These are phyloP conservation scores for Staphylotrichum longicolle DNA, from an alignment of 495 filamentous ascomycete genomes.

Conservation along the genomic window DNA sequence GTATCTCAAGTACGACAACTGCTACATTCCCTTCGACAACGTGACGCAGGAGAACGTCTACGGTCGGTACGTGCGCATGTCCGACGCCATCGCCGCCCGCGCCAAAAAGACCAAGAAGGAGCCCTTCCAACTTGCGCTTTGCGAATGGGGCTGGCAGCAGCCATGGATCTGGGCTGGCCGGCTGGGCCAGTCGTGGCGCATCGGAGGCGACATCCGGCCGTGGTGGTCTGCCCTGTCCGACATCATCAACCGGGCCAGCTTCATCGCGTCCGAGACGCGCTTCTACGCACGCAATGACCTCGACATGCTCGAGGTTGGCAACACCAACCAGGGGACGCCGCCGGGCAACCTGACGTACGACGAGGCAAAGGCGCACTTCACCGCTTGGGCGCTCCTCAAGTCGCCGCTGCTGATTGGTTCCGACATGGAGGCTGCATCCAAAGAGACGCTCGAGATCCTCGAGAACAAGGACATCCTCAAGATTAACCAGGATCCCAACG, in stretches of 20 bases:
- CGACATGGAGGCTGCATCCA: slow-evolving; percentile 36
- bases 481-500: slow-evolving; percentile 18
- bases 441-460: slow-evolving; percentile 30
- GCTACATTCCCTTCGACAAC: slow-evolving; percentile 41
- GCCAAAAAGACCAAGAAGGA: slow-evolving; percentile 5
- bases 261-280: slow-evolving; percentile 34
- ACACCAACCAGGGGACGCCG: slow-evolving; percentile 14
- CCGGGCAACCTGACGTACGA: slow-evolving; percentile 18
- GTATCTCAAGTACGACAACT: slow-evolving; percentile 55
- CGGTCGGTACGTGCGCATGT: slow-evolving; percentile 33
- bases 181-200: slow-evolving; percentile 57
- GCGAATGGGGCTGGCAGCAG: slow-evolving; percentile 45
- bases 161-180: slow-evolving; percentile 45
- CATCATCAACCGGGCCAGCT: slow-evolving; percentile 49
- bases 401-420: slow-evolving; percentile 51
- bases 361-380: slow-evolving; percentile 50
- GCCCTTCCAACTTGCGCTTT: slow-evolving; percentile 16
- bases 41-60: slow-evolving; percentile 31
- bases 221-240: slow-evolving; percentile 50
- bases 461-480: slow-evolving; percentile 27
- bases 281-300: slow-evolving; percentile 40
- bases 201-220: slow-evolving; percentile 48
- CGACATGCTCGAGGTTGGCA: slow-evolving; percentile 51
- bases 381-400: slow-evolving; percentile 51
- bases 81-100: slow-evolving; percentile 28